A percentile compares a stretch with the other conserved stretches of the same genome.
Conservation (phyloP, 305 asterid genomes). For the Caryopteris hybrid region DNA sequence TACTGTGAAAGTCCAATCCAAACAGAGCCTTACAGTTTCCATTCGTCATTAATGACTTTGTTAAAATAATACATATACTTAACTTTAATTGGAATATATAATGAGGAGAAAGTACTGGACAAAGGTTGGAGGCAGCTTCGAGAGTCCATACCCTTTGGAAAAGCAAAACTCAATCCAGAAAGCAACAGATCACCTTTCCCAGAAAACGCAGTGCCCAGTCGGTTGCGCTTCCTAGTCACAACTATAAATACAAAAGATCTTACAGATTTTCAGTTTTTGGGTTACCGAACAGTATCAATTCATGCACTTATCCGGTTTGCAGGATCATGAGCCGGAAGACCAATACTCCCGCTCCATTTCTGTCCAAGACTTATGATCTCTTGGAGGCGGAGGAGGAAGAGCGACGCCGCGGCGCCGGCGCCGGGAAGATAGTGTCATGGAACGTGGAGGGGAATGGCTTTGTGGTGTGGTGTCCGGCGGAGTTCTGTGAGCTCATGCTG, state of each 20-base stretch:
- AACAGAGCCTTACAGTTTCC: no score
- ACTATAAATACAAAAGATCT: no score
- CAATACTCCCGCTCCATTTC: conserved; percentile 53
- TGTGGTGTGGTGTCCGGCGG: conserved; percentile 43
- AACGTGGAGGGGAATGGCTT: conserved; percentile 36
- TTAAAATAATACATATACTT: background rate
- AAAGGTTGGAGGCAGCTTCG: background rate
- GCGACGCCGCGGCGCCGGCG: background rate
- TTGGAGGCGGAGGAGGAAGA: conserved; percentile 19
- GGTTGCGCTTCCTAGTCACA: no score
- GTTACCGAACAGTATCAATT: no score
- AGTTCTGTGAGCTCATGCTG: conserved; percentile 31
- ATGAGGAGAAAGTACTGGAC: background rate
- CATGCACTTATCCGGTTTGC: no score
- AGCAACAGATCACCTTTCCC: no score
- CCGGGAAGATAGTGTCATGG: conserved; percentile 50
- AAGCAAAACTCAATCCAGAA: no score
- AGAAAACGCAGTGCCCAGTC: no score
- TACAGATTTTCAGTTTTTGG: no score
- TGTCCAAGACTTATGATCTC: conserved; percentile 57
- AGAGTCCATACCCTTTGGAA: background rate
- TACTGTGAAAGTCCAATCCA: no score
- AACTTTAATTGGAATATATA: background rate
- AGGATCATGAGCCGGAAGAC: conserved; percentile 26
- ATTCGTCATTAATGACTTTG: no score